These are phyloP conservation scores for Cladosporium halotolerans DNA, from an alignment of 2,329 filamentous ascomycete genomes.

Conservation along the genomic window DNA sequence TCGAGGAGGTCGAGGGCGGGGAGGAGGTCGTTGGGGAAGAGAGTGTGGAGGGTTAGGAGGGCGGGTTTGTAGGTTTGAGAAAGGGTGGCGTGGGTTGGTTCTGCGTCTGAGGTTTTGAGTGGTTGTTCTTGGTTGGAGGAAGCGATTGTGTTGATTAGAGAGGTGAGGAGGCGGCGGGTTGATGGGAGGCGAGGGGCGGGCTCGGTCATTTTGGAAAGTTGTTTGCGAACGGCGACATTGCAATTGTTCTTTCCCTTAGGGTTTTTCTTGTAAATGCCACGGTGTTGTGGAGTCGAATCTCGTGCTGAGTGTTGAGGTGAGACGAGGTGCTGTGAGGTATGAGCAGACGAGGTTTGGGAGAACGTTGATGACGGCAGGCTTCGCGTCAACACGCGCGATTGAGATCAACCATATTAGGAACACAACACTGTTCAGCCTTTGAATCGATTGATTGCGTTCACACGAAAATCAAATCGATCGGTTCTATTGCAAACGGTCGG, in stretches of 20 bases:
- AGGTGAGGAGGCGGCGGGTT: slow-evolving; percentile 22
- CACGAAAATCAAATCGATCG: too few relatives aligned
- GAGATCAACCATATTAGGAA: too few relatives aligned
- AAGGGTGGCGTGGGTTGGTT: slow-evolving; percentile 15
- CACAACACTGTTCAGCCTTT: too few relatives aligned
- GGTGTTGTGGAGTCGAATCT: too few relatives aligned
- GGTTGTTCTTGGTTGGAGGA: slow-evolving; percentile 17
- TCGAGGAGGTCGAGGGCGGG: slow-evolving; percentile 86
- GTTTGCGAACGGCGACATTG: neutral
- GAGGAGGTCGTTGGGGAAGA: slow-evolving; percentile 75
- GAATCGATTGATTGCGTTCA: too few relatives aligned
- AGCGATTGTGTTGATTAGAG: slow-evolving; percentile 24
- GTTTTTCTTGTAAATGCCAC: too few relatives aligned
- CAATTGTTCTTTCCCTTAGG: neutral
- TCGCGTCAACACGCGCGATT: too few relatives aligned
- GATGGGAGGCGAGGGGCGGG: slow-evolving; percentile 5
- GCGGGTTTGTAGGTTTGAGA: slow-evolving; percentile 33
- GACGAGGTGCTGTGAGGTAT: neutral
- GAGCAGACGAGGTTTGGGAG: too few relatives aligned
- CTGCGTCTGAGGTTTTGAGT: slow-evolving; percentile 38
- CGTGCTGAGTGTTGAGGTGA: neutral
- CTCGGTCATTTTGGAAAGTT: too few relatives aligned
- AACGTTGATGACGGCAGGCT: too few relatives aligned
- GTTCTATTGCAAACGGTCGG: too few relatives aligned
- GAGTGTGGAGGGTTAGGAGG: slow-evolving; percentile 73